phyloP scores from a whole-genome alignment of 106 monocot species.

The Dendrobium nobile region DNA sequence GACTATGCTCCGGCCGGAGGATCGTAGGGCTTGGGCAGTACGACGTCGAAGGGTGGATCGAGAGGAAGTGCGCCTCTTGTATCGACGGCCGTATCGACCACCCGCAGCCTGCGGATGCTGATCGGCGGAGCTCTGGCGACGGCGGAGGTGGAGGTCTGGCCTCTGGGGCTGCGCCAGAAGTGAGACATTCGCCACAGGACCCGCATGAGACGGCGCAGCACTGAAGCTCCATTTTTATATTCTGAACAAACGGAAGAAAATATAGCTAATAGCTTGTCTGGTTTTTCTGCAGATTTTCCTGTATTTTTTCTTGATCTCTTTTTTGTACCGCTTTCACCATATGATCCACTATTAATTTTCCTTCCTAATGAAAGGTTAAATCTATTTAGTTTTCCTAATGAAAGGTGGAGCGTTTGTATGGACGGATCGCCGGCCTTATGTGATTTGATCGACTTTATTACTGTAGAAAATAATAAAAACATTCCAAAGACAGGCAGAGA shows the following conservation, averaged over 20 bases:
- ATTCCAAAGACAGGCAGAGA: too few species aligned
- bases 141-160: neutral
- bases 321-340: too few species aligned
- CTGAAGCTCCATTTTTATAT: neutral
- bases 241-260: neutral
- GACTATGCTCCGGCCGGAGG: conserved; percentile 46
- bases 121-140: neutral
- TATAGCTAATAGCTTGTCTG: neutral
- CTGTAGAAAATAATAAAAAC: too few species aligned
- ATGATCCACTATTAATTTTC: too few species aligned
- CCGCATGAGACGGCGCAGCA: neutral
- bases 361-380: too few species aligned
- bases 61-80: conserved; percentile 54
- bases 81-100: conserved; percentile 32
- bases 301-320: too few species aligned
- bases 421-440: too few species aligned
- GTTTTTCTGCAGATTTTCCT: neutral
- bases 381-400: too few species aligned
- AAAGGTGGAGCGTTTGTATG: too few species aligned
- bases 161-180: neutral
- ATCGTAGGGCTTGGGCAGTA: conserved; percentile 37
- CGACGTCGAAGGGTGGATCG: conserved; percentile 56
- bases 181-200: neutral
- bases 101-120: conserved; percentile 2
- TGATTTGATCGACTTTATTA: too few species aligned